Evolutionary conservation across 1,139 yeast species (phyloP).

Genomic region (Debaryomyces coudertii): DNA sequence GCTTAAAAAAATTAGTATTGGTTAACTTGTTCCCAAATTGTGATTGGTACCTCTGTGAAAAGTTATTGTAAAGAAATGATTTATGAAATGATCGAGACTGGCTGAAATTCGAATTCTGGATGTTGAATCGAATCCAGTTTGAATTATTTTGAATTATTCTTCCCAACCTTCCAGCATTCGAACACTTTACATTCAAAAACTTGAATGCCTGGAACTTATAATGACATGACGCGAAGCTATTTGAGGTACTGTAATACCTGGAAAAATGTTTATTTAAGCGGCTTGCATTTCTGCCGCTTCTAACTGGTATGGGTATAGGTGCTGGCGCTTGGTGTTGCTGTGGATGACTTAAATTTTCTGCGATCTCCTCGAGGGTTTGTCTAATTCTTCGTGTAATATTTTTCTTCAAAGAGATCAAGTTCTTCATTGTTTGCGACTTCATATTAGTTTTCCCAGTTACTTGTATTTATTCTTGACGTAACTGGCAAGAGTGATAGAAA

Average conservation of each 20-base stretch:
- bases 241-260: slow-evolving; percentile 10
- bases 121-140: slow-evolving; percentile 11
- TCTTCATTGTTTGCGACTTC: slow-evolving; percentile 18
- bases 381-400: slow-evolving; percentile 32
- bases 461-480: neutral
- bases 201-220: slow-evolving; percentile 14
- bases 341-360: slow-evolving; percentile 26
- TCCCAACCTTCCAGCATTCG: slow-evolving; percentile 10
- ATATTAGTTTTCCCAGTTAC: slow-evolving; percentile 5
- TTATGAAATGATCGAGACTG: slow-evolving; percentile 14
- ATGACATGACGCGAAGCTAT: slow-evolving; percentile 6
- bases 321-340: slow-evolving; percentile 20
- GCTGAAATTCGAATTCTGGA: slow-evolving; percentile 6
- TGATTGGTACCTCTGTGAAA: slow-evolving; percentile 27
- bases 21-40: slow-evolving; percentile 8
- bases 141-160: slow-evolving; percentile 5
- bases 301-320: slow-evolving; percentile 30
- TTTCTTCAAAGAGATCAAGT: slow-evolving; percentile 25
- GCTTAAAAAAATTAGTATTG: slow-evolving; percentile 2
- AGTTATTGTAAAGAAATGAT: slow-evolving; percentile 29
- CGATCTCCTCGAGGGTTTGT: slow-evolving; percentile 35
- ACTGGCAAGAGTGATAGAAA: neutral
- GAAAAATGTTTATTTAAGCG: slow-evolving; percentile 7
- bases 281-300: slow-evolving; percentile 14
- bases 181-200: slow-evolving; percentile 7